Base-by-base conservation (phyloP, 352 stramenopile genomes). In the Pilasporangium apinafurcum region DNA sequence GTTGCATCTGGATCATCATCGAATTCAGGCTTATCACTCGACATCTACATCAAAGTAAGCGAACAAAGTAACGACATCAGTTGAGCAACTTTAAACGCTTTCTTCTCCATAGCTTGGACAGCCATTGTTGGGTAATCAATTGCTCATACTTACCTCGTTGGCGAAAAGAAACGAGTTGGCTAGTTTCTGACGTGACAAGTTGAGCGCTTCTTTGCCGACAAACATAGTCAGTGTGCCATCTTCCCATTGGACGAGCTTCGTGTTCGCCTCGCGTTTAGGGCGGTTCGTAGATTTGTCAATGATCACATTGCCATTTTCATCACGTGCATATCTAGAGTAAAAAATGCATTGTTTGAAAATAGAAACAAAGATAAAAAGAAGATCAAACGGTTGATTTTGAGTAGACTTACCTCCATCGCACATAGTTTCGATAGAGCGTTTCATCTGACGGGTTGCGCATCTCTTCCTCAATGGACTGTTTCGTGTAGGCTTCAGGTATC, bases 221-320 rank as follows among this genome's bases (percentile, higher is more conserved):
- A 91, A 91, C 68, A 93, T 82, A 28, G 79, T 89, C 34, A 87
- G 69, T 56, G 77, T 85, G 32, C 82, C 82, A 53, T 93, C 82
- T 26, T 90, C 77, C 82, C 82, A 93, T 51, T 90, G 78, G 48
- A 93, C 82, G 21, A 93, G 53, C 59, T 87, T 90, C 24, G 79
- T 58, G 58, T 93, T 93, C 5, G 68, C 76, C 53, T 92, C 79
- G 28, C 78, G 77, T 48, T 83, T 34, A 20, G 78, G 81, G 0
- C 52, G 55, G 7, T 68, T 51, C 0, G 76, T 93, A 35, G 56
- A 63, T 8, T 75, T 68, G 32, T 93, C 78, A 33, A 89, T 51
- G 40, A 82, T 60, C 21, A 87, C 68, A 14, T 59, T 62, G n/a
- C 78, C 78, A 10, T 70, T 60, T 8, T 60, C 59, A 32, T 87